These are phyloP conservation scores for Thielaviopsis ethacetica DNA, from an alignment of 2,329 filamentous ascomycete genomes.

Conservation along the genomic window DNA sequence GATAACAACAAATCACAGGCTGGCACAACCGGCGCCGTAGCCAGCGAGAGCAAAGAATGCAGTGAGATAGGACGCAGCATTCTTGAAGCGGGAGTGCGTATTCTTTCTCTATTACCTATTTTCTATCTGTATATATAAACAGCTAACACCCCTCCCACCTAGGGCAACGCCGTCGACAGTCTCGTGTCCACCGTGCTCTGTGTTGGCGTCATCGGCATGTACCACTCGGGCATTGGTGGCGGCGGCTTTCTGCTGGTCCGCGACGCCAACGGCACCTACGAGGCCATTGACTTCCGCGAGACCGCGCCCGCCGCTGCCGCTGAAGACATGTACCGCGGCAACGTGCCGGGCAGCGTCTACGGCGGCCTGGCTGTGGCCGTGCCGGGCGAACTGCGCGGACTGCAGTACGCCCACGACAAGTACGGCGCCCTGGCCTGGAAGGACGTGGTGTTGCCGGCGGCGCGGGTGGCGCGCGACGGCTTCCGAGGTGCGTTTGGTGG, in stretches of 20 bases:
- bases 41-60: constrained; percentile 53
- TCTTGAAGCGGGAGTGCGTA: constrained; percentile 32
- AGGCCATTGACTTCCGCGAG: constrained; percentile 82
- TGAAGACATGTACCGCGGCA: constrained; percentile 70
- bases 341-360: constrained; percentile 47
- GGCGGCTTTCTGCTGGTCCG: constrained; percentile 82
- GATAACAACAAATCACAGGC: neutral
- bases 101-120: neutral
- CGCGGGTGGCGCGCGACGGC: constrained; percentile 55
- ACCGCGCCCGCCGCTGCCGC: constrained; percentile 67
- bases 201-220: constrained; percentile 59
- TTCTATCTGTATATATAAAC: neutral
- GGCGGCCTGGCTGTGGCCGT: constrained; percentile 60
- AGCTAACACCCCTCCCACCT: neutral
- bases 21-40: constrained; percentile 40
- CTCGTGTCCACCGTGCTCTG: constrained; percentile 60
- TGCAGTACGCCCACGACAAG: constrained; percentile 60
- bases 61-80: constrained; percentile 52
- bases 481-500: constrained; percentile 37
- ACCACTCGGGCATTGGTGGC: constrained; percentile 71
- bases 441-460: constrained; percentile 55
- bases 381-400: constrained; percentile 59
- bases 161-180: constrained; percentile 65
- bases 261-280: constrained; percentile 55
- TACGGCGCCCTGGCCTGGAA: constrained; percentile 59